These are phyloP conservation scores for Pythium vanterpoolii DNA, from an alignment of 352 stramenopile species.

Conservation along the genomic window DNA sequence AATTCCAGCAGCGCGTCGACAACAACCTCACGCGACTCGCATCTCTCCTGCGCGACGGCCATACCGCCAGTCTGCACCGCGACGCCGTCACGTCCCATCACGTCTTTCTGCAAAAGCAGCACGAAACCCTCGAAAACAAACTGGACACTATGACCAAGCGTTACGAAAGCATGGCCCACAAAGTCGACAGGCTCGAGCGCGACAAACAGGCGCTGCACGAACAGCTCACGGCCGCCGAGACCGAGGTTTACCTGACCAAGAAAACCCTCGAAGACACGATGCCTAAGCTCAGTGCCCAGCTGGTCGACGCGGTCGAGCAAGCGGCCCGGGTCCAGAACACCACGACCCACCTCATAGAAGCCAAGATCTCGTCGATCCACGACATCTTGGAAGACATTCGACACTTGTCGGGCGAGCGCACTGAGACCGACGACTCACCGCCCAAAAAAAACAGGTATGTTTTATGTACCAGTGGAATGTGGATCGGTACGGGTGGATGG, in stretches of 20 bases:
- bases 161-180: conserved; percentile 11
- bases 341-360: conserved; percentile 41
- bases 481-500: neutral
- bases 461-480: conserved; percentile 2
- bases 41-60: conserved; percentile 4
- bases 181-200: conserved; percentile 4
- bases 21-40: neutral
- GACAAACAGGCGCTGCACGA: conserved; percentile 18
- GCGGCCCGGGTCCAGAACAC: conserved; percentile 26
- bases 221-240: conserved; percentile 12
- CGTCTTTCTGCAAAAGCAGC: conserved; percentile 21
- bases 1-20: conserved; percentile 22
- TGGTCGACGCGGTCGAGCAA: conserved; percentile 33
- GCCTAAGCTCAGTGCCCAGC: conserved; percentile 4
- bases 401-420: conserved; percentile 41
- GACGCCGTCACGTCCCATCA: conserved; percentile 15
- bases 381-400: conserved; percentile 62
- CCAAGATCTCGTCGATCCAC: conserved; percentile 53
- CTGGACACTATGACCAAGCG: conserved; percentile 15
- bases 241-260: conserved; percentile 22
- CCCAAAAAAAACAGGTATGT: conserved; percentile 46
- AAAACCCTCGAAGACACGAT: conserved; percentile 16
- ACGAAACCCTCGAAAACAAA: conserved; percentile 24
- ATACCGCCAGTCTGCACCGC: neutral
- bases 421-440: conserved; percentile 50